Percentiles rank a stretch among this genome's conserved stretches.
phyloP scores from a whole-genome alignment of 345 rosid species.

The Populus deltoides region DNA sequence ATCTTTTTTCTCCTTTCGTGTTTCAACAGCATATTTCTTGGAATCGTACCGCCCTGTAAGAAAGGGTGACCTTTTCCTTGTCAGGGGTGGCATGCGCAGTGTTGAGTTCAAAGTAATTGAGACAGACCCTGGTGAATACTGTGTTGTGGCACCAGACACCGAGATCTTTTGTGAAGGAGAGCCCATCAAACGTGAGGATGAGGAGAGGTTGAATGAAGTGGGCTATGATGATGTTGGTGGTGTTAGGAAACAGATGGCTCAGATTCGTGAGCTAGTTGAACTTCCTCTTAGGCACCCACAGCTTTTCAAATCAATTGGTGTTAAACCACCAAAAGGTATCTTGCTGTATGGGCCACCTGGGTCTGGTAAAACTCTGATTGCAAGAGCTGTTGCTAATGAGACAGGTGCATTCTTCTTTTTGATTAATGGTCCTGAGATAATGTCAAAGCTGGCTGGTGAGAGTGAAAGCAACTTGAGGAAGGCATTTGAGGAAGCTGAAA shows the following conservation, averaged over 20 bases:
- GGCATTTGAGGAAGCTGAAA: conserved; percentile 16
- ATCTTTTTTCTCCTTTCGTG: background rate
- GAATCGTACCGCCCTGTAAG: conserved; percentile 8
- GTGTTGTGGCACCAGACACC: conserved; percentile 9
- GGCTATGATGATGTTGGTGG: conserved; percentile 16
- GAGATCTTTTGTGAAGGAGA: conserved; percentile 15
- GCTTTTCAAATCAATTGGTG: conserved; percentile 13
- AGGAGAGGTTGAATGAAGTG: conserved; percentile 7
- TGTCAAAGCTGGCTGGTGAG: conserved; percentile 16
- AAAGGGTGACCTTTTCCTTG: conserved; percentile 7
- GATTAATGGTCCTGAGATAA: conserved; percentile 12
- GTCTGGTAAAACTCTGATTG: conserved; percentile 12
- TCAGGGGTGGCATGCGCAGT: conserved; percentile 15
- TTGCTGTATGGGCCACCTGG: conserved; percentile 12
- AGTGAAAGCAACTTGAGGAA: conserved; percentile 15
- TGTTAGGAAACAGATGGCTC: conserved; percentile 16
- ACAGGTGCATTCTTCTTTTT: conserved; percentile 12
- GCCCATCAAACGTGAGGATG: conserved; percentile 14
- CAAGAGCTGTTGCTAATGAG: conserved; percentile 14
- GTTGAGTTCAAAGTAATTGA: conserved; percentile 10
- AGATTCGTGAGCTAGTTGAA: conserved; percentile 12
- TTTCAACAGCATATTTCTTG: conserved; percentile 17
- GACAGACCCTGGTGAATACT: conserved; percentile 13
- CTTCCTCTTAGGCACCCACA: conserved; percentile 16
- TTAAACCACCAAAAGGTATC: conserved; percentile 14